A percentile compares a stretch with the other conserved stretches of the same genome.
These are phyloP conservation scores for Microcyclospora tardicrescens DNA, from an alignment of 2,329 filamentous ascomycete genomes.

Conservation along the genomic window DNA sequence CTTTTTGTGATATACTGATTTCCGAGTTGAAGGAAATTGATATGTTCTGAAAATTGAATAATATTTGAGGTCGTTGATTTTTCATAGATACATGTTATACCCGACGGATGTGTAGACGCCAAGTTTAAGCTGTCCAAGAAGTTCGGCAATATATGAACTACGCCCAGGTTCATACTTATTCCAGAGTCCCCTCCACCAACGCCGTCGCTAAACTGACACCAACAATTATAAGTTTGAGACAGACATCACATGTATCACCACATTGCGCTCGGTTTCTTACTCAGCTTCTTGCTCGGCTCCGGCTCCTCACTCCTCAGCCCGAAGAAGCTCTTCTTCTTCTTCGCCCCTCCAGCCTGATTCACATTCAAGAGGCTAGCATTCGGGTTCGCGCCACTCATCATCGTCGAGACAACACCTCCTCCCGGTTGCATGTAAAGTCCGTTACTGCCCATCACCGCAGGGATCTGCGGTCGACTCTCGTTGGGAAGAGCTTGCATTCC, in stretches of 20 bases:
- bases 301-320: constrained; percentile 19
- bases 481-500: constrained; percentile 35
- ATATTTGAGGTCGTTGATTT: no score
- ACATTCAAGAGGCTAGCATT: constrained; percentile 8
- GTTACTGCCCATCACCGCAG: constrained; percentile 9
- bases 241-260: constrained; percentile 18
- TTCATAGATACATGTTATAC: no score
- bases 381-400: constrained; percentile 22
- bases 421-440: constrained; percentile 19
- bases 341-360: constrained; percentile 4
- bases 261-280: constrained; percentile 33
- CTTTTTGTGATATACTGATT: no score
- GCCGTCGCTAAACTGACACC: not conserved
- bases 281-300: constrained; percentile 19
- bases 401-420: constrained; percentile 16
- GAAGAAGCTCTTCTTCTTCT: constrained; percentile 27
- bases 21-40: no score
- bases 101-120: no score
- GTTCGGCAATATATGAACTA: no score
- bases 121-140: no score
- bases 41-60: no score
- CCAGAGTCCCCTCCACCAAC: no score
- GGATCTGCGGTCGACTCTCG: not conserved
- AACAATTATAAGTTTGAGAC: not conserved
- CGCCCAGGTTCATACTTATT: no score